These are phyloP conservation scores for Dryadomyces quercus-mongolicae DNA, from an alignment of 2,329 filamentous ascomycete genomes.

Conservation along the genomic window DNA sequence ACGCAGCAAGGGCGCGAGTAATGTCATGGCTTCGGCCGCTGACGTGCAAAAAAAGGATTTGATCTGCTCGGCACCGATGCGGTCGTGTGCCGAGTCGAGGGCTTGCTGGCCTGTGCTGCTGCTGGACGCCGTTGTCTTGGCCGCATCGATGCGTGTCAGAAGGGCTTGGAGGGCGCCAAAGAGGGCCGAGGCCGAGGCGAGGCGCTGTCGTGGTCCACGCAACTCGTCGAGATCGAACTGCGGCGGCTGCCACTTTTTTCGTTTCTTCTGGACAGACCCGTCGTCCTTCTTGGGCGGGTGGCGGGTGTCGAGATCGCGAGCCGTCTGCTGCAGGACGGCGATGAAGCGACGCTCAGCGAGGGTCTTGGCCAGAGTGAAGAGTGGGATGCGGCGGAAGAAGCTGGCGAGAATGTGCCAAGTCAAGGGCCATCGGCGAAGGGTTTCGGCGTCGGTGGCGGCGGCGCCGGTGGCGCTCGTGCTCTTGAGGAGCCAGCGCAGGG, in stretches of 20 bases:
- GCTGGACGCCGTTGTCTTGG: no score
- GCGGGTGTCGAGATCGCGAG: constrained; percentile 42
- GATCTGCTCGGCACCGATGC: constrained; percentile 45
- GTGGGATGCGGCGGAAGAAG: constrained; percentile 52
- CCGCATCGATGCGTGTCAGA: constrained; percentile 29
- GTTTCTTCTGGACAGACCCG: constrained; percentile 24
- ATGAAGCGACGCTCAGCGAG: constrained; percentile 60
- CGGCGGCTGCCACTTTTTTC: constrained; percentile 29
- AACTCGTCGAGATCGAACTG: constrained; percentile 29
- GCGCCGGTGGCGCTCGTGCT: constrained; percentile 38
- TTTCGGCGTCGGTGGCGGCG: constrained; percentile 32
- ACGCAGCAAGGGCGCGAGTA: constrained; percentile 32
- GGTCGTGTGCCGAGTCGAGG: constrained; percentile 18
- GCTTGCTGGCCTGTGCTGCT: not conserved
- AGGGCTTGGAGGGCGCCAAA: constrained; percentile 34
- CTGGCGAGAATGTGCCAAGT: constrained; percentile 51
- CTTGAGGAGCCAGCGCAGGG: constrained; percentile 52
- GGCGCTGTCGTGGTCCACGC: constrained; percentile 25
- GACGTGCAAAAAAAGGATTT: constrained; percentile 42
- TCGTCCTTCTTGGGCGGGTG: constrained; percentile 14
- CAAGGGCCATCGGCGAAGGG: constrained; percentile 40
- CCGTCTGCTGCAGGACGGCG: constrained; percentile 49
- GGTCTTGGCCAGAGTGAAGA: constrained; percentile 57
- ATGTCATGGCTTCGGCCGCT: constrained; percentile 31
- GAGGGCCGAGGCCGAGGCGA: constrained; percentile 34